These are phyloP conservation scores for Mortierella claussenii DNA, from an alignment of 192 early-diverging fungal genomes.

Conservation along the genomic window DNA sequence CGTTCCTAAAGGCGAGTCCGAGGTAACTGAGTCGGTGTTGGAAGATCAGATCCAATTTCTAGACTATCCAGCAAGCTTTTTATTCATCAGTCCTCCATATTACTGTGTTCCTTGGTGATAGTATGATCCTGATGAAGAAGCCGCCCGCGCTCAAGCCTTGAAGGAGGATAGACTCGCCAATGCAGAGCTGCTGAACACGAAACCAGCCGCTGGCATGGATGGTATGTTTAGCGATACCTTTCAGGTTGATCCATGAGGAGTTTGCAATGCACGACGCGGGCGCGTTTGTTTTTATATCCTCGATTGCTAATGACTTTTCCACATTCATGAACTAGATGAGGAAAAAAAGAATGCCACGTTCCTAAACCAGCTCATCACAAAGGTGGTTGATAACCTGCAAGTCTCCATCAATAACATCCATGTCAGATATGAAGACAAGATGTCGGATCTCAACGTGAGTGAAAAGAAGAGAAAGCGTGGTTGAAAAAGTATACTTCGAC, in stretches of 20 bases:
- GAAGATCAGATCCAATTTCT: too few relatives aligned
- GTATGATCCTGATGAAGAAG: conserved; percentile 86
- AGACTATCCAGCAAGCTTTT: neutral
- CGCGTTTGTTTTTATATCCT: too few relatives aligned
- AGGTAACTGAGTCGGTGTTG: conserved; percentile 59
- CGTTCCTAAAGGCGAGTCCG: conserved; percentile 78
- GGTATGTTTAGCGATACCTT: too few relatives aligned
- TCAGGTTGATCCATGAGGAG: too few relatives aligned
- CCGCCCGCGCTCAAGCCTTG: conserved; percentile 75
- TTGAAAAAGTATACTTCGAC: too few relatives aligned
- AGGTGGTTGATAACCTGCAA: conserved; percentile 97
- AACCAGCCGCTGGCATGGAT: conserved; percentile 40
- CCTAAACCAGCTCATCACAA: conserved; percentile 87
- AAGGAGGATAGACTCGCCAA: conserved; percentile 90
- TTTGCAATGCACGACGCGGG: too few relatives aligned
- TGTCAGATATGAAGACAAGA: conserved; percentile 91
- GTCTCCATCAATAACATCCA: conserved; percentile 96
- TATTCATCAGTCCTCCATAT: neutral
- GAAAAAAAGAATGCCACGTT: conserved; percentile 86
- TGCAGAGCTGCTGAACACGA: conserved; percentile 68
- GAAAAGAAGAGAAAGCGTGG: neutral
- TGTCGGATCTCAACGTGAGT: conserved; percentile 71
- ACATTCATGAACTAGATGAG: conserved; percentile 50
- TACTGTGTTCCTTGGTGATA: conserved; percentile 32
- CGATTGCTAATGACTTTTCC: too few relatives aligned